phyloP scores from a whole-genome alignment of 768 basidiomycete genomes.

The Mycena capillaripes region DNA sequence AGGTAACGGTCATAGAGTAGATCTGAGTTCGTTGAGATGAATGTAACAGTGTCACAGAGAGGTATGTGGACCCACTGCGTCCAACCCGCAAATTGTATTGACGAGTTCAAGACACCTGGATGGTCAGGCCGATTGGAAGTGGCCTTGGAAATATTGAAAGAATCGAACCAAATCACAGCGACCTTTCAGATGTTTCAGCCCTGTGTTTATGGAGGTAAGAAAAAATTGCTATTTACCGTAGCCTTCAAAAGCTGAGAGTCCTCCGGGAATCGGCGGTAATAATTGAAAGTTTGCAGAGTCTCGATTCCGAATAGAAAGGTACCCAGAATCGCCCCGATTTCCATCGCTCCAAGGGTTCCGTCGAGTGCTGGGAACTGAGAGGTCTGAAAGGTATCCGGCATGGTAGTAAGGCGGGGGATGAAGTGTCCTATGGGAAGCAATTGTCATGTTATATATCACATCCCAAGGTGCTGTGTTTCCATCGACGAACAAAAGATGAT shows the following conservation, averaged over 20 bases:
- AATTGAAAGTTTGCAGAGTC: too few relatives aligned
- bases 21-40: neutral
- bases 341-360: conserved; percentile 5
- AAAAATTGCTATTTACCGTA: neutral
- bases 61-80: neutral
- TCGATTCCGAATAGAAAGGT: too few relatives aligned
- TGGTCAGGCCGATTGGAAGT: neutral
- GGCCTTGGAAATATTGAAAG: neutral
- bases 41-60: neutral
- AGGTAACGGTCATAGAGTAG: neutral
- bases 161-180: neutral
- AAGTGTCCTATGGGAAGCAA: conserved; percentile 2
- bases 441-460: conserved; percentile 1
- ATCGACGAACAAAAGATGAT: neutral
- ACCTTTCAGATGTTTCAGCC: neutral
- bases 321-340: neutral
- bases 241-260: neutral
- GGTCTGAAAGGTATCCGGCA: neutral
- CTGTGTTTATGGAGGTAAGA: neutral
- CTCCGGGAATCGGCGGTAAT: neutral
- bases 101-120: neutral
- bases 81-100: neutral
- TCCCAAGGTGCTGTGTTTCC: conserved; percentile 1
- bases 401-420: neutral
- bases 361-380: conserved; percentile 4